phyloP scores from a whole-genome alignment of 2,329 filamentous ascomycete genomes.

The Dactylellina leptospora region DNA sequence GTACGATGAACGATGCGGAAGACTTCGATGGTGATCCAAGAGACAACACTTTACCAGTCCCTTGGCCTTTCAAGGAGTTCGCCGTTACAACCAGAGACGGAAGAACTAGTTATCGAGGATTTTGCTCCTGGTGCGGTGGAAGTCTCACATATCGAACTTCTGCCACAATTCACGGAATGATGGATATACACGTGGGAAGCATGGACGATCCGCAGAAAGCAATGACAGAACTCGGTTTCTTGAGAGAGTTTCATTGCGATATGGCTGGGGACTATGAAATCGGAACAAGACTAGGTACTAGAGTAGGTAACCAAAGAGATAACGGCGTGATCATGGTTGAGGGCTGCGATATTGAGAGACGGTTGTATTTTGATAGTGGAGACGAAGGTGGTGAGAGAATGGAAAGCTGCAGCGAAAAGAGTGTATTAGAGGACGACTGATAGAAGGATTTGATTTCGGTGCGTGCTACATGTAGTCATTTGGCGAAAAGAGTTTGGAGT shows the following conservation, averaged over 20 bases:
- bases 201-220: constrained; percentile 44
- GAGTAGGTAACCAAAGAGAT: constrained; percentile 29
- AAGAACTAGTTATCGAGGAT: constrained; percentile 38
- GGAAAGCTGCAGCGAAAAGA: too few relatives aligned
- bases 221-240: constrained; percentile 28
- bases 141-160: constrained; percentile 41
- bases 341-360: constrained; percentile 30
- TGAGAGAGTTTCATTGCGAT: constrained; percentile 39
- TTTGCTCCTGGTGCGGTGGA: constrained; percentile 44
- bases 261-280: constrained; percentile 19
- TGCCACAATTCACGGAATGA: constrained; percentile 31
- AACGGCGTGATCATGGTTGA: constrained; percentile 4
- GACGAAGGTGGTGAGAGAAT: neutral
- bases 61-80: constrained; percentile 47
- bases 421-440: neutral
- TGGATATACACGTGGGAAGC: constrained; percentile 37
- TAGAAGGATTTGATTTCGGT: neutral
- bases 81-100: constrained; percentile 30
- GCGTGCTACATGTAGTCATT: too few relatives aligned
- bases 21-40: constrained; percentile 16
- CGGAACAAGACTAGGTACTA: constrained; percentile 23
- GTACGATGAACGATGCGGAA: neutral
- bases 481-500: neutral
- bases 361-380: constrained; percentile 5
- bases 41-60: constrained; percentile 20